phyloP scores from a whole-genome alignment of 139 green algal genomes.

The Chlamydomonas sphaeroides region DNA sequence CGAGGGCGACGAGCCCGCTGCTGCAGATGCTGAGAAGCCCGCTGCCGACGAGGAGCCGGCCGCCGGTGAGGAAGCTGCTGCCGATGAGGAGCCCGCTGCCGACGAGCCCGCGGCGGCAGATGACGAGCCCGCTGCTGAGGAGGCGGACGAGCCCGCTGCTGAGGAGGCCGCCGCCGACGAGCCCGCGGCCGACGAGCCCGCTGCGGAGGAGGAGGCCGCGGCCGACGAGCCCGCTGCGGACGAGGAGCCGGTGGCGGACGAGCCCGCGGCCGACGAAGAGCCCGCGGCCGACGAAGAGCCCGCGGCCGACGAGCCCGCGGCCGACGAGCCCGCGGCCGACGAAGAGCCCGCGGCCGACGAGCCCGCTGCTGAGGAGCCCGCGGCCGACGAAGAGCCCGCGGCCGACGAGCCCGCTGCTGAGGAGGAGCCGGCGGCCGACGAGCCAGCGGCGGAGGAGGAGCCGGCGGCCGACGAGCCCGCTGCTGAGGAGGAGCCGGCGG shows the following conservation, averaged over 20 bases:
- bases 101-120: not conserved
- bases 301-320: not conserved
- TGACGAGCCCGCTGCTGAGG: not conserved
- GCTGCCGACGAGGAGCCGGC: not conserved
- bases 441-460: not conserved
- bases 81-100: not conserved
- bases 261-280: not conserved
- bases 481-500: not conserved
- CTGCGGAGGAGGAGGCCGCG: not conserved
- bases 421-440: not conserved
- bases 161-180: not conserved
- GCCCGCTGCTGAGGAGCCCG: not conserved
- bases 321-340: not conserved
- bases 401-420: not conserved
- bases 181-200: not conserved
- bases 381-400: not conserved
- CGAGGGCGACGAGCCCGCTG: not conserved
- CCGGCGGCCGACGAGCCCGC: too few species aligned
- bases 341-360: not conserved
- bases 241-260: not conserved
- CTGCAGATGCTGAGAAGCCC: not conserved
- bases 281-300: not conserved
- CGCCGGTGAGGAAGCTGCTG: not conserved
- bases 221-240: not conserved
- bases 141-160: not conserved